A percentile compares a stretch with the other conserved stretches of the same genome.
Evolutionary conservation across 257 asterid species (phyloP).

Genomic region (Jasminum sambac): DNA sequence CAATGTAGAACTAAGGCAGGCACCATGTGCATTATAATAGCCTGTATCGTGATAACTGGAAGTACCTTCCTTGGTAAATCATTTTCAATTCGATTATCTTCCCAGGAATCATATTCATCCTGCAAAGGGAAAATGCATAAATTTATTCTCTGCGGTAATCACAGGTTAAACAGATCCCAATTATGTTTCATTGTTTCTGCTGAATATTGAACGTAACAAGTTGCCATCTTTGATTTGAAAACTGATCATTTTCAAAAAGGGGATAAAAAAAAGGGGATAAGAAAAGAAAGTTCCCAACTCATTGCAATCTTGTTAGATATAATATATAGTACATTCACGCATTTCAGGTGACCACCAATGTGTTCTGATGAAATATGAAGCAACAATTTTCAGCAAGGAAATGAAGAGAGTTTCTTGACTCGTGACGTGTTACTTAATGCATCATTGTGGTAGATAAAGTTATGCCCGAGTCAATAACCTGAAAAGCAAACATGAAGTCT

Average conservation of each 20-base stretch:
- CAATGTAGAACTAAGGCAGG: constrained; percentile 11
- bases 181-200: constrained; percentile 11
- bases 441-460: not conserved
- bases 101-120: constrained; percentile 93
- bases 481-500: not conserved
- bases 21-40: constrained; percentile 7
- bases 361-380: not conserved
- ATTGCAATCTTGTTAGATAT: not conserved
- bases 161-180: constrained; percentile 9
- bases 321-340: not conserved
- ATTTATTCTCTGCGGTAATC: constrained; percentile 3
- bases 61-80: constrained; percentile 60
- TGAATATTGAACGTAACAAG: constrained; percentile 16
- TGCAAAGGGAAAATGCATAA: constrained; percentile 37
- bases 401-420: not conserved
- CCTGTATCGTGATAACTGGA: constrained; percentile 20
- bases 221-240: constrained; percentile 7
- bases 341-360: not conserved
- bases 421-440: not conserved
- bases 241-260: not conserved
- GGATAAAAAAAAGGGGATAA: constrained; percentile 9
- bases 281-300: constrained; percentile 9
- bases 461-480: not conserved
- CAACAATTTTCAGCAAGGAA: not conserved
- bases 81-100: constrained; percentile 47